Conservation (phyloP, 2,329 filamentous ascomycete species). For the Huntiella bhutanensis region DNA sequence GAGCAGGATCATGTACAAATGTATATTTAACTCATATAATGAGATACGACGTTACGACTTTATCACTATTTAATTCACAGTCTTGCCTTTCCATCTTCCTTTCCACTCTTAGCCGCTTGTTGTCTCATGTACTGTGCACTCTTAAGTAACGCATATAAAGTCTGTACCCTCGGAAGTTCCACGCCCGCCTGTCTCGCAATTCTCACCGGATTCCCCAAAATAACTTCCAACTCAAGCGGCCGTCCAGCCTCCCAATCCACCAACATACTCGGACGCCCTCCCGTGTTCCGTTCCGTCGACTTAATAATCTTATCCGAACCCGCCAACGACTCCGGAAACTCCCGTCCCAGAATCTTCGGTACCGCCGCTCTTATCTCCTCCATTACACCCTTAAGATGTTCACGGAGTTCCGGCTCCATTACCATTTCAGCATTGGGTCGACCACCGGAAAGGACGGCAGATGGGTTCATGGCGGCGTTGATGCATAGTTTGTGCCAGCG, state of each 20-base stretch:
- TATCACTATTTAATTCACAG: too few relatives aligned
- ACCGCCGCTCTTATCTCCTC: slow-evolving; percentile 47
- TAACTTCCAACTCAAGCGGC: slow-evolving; percentile 52
- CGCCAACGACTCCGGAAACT: slow-evolving; percentile 39
- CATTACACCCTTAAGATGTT: slow-evolving; percentile 48
- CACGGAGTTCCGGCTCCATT: slow-evolving; percentile 39
- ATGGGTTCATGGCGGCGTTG: slow-evolving; percentile 58
- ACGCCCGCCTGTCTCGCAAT: slow-evolving; percentile 43
- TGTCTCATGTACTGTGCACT: slow-evolving; percentile 40
- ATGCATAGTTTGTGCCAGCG: slow-evolving; percentile 64
- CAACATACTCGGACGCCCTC: slow-evolving; percentile 48
- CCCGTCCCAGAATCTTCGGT: slow-evolving; percentile 40
- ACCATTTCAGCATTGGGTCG: slow-evolving; percentile 48
- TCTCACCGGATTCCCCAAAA: slow-evolving; percentile 50
- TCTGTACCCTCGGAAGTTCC: slow-evolving; percentile 48
- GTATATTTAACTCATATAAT: background rate
- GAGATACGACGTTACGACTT: too few relatives aligned
- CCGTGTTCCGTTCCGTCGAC: slow-evolving; percentile 44
- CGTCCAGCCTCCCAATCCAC: slow-evolving; percentile 49
- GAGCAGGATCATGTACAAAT: background rate
- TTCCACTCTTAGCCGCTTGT: slow-evolving; percentile 16
- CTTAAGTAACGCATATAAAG: slow-evolving; percentile 43
- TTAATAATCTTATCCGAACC: slow-evolving; percentile 41
- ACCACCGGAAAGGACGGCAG: slow-evolving; percentile 46
- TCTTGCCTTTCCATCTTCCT: too few relatives aligned